Conservation (phyloP, 768 basidiomycete genomes). For the Rhodotorula taiwanensis region DNA sequence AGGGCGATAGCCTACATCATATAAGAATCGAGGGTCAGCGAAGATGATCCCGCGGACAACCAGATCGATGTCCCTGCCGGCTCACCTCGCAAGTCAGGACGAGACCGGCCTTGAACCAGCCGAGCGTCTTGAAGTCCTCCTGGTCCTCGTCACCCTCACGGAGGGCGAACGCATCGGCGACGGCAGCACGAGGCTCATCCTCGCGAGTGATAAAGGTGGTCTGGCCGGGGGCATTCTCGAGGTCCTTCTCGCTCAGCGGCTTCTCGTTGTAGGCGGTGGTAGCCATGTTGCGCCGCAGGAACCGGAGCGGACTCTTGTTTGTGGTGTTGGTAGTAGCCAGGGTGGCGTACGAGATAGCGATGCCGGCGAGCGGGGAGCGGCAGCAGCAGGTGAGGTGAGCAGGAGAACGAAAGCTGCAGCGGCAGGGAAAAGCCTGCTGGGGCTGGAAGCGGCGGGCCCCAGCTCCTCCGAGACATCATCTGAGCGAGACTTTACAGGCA, state of each 20-base stretch:
- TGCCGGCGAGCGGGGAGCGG: background rate
- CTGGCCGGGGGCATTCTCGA: background rate
- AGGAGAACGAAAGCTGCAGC: too few relatives aligned
- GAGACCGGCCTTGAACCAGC: slow-evolving; percentile 1
- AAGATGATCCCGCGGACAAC: background rate
- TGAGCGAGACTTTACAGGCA: too few relatives aligned
- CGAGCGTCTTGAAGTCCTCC: slow-evolving; percentile 1
- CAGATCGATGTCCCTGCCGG: background rate
- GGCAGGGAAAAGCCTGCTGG: too few relatives aligned
- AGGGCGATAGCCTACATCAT: slow-evolving; percentile 10
- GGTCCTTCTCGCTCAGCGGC: background rate
- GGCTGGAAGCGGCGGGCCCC: too few relatives aligned
- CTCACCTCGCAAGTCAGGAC: slow-evolving; percentile 9
- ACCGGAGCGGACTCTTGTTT: background rate
- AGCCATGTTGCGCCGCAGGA: too few relatives aligned
- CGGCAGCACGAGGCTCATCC: background rate
- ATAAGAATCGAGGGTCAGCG: background rate
- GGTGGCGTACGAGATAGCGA: background rate
- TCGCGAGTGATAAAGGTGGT: too few relatives aligned
- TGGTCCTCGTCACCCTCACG: background rate
- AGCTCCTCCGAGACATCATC: too few relatives aligned
- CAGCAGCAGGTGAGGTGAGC: too few relatives aligned
- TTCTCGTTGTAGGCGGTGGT: background rate
- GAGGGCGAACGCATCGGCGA: slow-evolving; percentile 4
- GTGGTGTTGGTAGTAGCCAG: too few relatives aligned